Conservation (phyloP, 1,284 basidiomycete species). For the Irpex lacteus region DNA sequence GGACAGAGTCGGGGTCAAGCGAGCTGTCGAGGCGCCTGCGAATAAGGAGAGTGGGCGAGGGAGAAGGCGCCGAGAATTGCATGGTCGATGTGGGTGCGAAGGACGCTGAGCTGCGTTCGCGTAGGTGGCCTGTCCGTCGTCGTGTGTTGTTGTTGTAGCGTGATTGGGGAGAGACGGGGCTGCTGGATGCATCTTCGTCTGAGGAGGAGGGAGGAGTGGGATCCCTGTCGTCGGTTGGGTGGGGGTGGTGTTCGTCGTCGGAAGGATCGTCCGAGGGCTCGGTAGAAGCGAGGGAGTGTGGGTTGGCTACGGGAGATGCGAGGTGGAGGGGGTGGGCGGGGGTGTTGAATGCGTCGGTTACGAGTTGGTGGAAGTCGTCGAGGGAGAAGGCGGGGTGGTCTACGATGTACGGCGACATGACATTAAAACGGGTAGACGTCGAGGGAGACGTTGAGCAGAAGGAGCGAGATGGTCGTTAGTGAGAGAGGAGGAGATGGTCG, state of each 20-base stretch:
- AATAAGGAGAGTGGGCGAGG: conserved; percentile 1
- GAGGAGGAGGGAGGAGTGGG: background rate
- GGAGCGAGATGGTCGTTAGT: background rate
- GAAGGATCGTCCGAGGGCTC: background rate
- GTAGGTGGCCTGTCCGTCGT: background rate
- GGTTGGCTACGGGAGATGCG: conserved; percentile 1
- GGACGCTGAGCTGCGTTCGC: conserved; percentile 7
- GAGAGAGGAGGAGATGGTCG: background rate
- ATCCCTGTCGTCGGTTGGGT: background rate
- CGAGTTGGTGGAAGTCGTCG: conserved; percentile 14
- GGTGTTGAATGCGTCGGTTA: conserved; percentile 12
- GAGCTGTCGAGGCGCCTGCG: background rate
- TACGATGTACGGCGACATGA: background rate
- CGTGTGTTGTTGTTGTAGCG: background rate
- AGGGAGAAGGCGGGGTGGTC: conserved; percentile 5
- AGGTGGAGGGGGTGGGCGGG: background rate
- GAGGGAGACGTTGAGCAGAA: background rate
- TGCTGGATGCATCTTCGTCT: background rate
- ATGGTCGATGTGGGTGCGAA: conserved; percentile 1
- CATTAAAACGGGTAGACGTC: background rate
- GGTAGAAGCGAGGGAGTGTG: background rate
- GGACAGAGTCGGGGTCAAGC: background rate
- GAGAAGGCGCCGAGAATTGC: conserved; percentile 1
- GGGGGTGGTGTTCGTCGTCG: conserved; percentile 9
- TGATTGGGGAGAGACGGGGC: background rate